phyloP scores from a whole-genome alignment of 23 red algal genomes.

The Rhodosorus marinus region DNA sequence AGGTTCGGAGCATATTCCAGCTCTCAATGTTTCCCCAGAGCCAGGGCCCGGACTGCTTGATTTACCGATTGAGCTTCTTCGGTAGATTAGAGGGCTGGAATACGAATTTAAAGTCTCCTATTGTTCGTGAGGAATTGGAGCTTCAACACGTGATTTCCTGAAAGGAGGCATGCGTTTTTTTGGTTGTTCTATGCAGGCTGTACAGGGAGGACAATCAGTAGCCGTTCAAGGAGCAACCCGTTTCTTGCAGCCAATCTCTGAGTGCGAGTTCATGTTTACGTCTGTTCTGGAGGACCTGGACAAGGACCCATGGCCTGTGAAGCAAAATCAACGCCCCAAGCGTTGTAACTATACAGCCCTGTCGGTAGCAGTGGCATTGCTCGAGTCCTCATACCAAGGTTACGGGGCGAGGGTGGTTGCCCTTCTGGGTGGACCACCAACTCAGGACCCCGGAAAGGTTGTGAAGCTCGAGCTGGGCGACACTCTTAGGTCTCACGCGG shows the following conservation, averaged over 20 bases:
- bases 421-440: conserved; percentile 59
- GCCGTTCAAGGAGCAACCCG: conserved; percentile 18
- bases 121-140: no score
- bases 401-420: conserved; percentile 56
- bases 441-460: conserved; percentile 77
- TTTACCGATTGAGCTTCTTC: no score
- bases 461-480: conserved; percentile 76
- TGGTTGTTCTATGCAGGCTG: no score
- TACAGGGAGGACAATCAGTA: conserved; percentile 1
- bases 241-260: conserved; percentile 79
- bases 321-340: conserved; percentile 53
- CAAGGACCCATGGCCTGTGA: conserved; percentile 79
- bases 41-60: no score
- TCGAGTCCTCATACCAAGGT: conserved; percentile 50
- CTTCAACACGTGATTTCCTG: no score
- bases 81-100: no score
- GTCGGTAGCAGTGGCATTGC: conserved; percentile 62
- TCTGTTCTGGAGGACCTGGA: conserved; percentile 53
- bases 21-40: no score
- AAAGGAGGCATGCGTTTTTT: no score
- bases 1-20: no score
- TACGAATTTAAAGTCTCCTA: no score
- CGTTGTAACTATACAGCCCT: conserved; percentile 57
- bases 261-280: conserved; percentile 88
- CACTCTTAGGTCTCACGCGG: conserved; percentile 74